Evolutionary conservation across 176 grass and related monocot genomes (phyloP), one percentile per base, ranked within the genome.

Genomic region (Alopecurus myosuroides): DNA sequence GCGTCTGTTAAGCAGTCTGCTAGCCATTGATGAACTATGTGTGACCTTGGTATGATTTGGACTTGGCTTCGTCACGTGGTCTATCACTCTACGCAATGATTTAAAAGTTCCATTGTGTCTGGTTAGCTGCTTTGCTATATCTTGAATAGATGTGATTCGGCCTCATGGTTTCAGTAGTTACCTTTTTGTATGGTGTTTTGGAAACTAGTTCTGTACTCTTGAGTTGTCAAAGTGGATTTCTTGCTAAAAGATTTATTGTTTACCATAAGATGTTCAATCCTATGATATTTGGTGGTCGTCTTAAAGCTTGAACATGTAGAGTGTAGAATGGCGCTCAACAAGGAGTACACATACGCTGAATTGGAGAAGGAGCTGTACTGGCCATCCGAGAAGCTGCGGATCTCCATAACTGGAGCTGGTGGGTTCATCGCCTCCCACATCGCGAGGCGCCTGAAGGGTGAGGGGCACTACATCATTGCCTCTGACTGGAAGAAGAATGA

Each of bases 401-500:
- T 94, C 84, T 94, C 92, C 4, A 87, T 94, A 19, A 94, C 92
- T 0, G 93, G 93, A 80, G 93, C 93, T 29, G 93, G 93, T 0
- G 93, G 93, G 5, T 95, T 95, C 81, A 95, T 95, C 4, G 93
- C 85, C 14, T 95, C 93, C 7, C 93, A 92, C 81, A 88, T 92
- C 23, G 93, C 93, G 3, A 88, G 88, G 64, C 84, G 93, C 50
- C 77, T 95, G 35, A 92, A 95, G 82, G 72, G 82, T 1, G 93
- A 95, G 68, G 93, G 90, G 23, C 93, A 95, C 71, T 95, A 92
- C 72, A 86, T 95, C 50, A 88, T 95, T 17, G 93, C 93, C 50
- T 95, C 93, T 4, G 93, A 95, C 82, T 92, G 93, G 93, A 95
- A 95, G 93, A 92, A 90, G 76, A 95, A 95, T 2, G 93, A 92